phyloP scores from a whole-genome alignment of 164 flowering plant genomes.

The Stephania cephalantha region DNA sequence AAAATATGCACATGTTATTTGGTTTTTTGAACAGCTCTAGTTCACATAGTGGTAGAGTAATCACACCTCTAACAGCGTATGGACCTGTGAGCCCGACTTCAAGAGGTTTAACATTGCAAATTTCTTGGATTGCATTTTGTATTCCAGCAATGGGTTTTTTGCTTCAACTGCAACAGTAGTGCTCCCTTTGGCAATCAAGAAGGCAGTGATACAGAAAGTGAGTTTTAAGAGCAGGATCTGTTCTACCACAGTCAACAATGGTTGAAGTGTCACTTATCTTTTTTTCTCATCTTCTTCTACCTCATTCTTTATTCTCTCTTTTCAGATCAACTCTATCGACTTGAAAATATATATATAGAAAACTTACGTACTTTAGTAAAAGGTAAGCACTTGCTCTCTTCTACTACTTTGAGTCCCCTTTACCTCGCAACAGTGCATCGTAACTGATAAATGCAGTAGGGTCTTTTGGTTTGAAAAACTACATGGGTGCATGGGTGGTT shows the following conservation, averaged over 20 bases:
- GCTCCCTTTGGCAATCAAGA: background rate
- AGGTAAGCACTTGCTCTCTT: background rate
- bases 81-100: constrained; percentile 37
- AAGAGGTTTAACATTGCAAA: constrained; percentile 19
- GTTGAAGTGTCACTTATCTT: background rate
- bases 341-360: background rate
- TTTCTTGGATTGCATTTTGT: constrained; percentile 16
- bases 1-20: background rate
- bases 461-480: background rate
- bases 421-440: background rate
- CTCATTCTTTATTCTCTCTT: background rate
- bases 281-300: background rate
- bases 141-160: constrained; percentile 18
- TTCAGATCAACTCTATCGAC: background rate
- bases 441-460: background rate
- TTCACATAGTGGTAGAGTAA: constrained; percentile 23
- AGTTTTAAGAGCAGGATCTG: background rate
- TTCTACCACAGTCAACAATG: background rate
- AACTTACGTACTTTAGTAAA: background rate
- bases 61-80: constrained; percentile 28
- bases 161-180: constrained; percentile 12
- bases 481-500: background rate
- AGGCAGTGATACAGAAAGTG: constrained; percentile 1
- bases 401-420: background rate
- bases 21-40: constrained; percentile 30